A percentile compares a stretch with the other conserved stretches of the same genome.
phyloP scores from a whole-genome alignment of 805 yeast species.

The Debaryomyces maramus region DNA sequence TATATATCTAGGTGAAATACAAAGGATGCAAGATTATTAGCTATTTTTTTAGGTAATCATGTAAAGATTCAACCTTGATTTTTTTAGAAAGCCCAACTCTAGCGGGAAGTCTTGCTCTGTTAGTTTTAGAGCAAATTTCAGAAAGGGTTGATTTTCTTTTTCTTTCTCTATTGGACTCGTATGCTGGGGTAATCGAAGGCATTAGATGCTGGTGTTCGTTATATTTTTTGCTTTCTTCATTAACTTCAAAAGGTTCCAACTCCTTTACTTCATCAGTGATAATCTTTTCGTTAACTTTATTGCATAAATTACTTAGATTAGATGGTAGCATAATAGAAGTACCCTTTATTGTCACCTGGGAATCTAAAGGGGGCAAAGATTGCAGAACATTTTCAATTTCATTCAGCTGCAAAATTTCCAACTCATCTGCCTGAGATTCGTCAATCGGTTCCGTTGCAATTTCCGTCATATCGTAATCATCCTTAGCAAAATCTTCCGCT shows the following conservation, averaged over 20 bases:
- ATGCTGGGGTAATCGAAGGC: not conserved
- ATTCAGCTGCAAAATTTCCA: not conserved
- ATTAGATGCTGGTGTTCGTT: not conserved
- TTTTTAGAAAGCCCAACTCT: slow-evolving; percentile 29
- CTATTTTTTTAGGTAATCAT: slow-evolving; percentile 13
- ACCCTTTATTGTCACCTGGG: too few relatives aligned
- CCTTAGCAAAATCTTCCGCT: slow-evolving; percentile 8
- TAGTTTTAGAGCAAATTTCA: slow-evolving; percentile 15
- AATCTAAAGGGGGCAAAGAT: not conserved
- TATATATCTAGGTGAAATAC: not conserved
- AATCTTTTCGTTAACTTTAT: not conserved
- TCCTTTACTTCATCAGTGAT: not conserved
- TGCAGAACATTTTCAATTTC: not conserved
- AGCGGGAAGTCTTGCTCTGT: slow-evolving; percentile 8
- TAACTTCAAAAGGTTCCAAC: not conserved
- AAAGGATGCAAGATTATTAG: not conserved
- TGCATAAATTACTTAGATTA: not conserved
- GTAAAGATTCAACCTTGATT: slow-evolving; percentile 24
- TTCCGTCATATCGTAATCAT: not conserved
- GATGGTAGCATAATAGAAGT: not conserved
- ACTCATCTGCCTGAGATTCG: not conserved
- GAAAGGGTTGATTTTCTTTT: slow-evolving; percentile 12
- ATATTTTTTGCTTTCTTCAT: not conserved
- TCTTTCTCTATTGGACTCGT: slow-evolving; percentile 1
- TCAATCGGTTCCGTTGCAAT: not conserved